Base-by-base conservation (phyloP, 257 asterid species). In the Oldenlandia corymbosa region DNA sequence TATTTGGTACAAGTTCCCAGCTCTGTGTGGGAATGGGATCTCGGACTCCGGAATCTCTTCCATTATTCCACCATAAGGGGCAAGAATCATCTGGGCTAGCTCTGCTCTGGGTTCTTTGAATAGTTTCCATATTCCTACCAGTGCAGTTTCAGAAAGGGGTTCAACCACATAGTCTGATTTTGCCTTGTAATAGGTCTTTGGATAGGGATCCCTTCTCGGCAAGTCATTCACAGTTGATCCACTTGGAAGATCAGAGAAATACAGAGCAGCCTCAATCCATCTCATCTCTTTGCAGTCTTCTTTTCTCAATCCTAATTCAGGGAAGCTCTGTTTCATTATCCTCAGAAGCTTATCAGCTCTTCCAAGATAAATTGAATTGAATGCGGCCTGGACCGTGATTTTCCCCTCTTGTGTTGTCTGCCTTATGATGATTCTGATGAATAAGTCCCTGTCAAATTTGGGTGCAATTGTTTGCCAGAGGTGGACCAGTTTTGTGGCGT, bases 11-110 rank as follows among this genome's bases (percentile, higher is more conserved):
- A 81, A 9, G 23, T 70, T 81, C 23, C 80, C 84, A 67, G 62
- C 71, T 57, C 84, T 76, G 45, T 81, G 82, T 2, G 86, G 84
- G 49, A 61, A 81, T 24, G 87, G 71, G 30, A 63, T 70, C 59
- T 71, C 51, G 2, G 68, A 61, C 8, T 73, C 77, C 1, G 76
- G 26, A 20, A 76, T 65, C 36, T 78, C 77, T 32, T 60, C 65
- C 80, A 78, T 68, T 54, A 51, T 75, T 64, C 87, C 82, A 11
- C 82, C 84, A 55, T 54, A 81, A 6, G 84, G 80, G 23, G 67
- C 75, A 10, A 81, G 67, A 16, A 78, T 78, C 39, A 81, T 50
- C 64, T 75, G 68, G 14, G 73, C 79, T 34, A 4, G 18, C 5
- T 54, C 43, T 0, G 77, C 78, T 53, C 73, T 77, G 11, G 66